Base-by-base conservation (phyloP, 1,284 basidiomycete genomes). In the Rhodotorula mucilaginosa region DNA sequence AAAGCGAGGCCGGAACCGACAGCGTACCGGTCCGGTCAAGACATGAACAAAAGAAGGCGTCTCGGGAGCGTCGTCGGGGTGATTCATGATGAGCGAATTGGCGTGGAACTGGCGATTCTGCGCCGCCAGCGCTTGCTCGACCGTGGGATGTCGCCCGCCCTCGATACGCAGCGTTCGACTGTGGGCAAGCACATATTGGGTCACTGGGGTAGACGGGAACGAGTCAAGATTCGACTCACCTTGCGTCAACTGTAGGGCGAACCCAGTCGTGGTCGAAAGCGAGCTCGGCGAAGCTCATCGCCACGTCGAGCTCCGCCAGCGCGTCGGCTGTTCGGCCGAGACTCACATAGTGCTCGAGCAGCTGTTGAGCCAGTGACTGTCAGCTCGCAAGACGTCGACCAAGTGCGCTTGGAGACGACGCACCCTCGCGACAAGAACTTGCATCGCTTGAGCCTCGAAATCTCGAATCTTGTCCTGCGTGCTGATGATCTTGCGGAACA, bases 121-220 rank as follows among this genome's bases (percentile, higher is more conserved):
- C 0, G 86, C 85, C 54, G 93, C 83, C 2, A 99, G 85, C 3
- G 93, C 93, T 7, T 92, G 84, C 82, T 99, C 95, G 12, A 98
- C 96, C 0, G 91, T 89, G 0, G 96, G 92, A 83, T 99, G 96
- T 18, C 96, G 87, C 16, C 93, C 95, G 69, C 90, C 88, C 7
- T 83, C 81, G 29, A 98, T 88, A 6, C 87, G 80, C 71, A 92
- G 89, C 1, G 83, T 81, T 31, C 91, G 93, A 78, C 7, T 23
- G 44, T 74, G 75, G 34, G 5, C 61, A 65, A 47, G 47, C 39
- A 19, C 1, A 15, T 48, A 1, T 44, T 58, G 5, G 58, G 26
- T 26, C 19, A 10, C 6, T 0, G 16, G 18, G 2, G 18, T 39
- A 15, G 2, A 0, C 16, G 10, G 10, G 19, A 10, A 6, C 26